phyloP scores from a whole-genome alignment of 768 basidiomycete genomes.

The Pulveroboletus sp. region DNA sequence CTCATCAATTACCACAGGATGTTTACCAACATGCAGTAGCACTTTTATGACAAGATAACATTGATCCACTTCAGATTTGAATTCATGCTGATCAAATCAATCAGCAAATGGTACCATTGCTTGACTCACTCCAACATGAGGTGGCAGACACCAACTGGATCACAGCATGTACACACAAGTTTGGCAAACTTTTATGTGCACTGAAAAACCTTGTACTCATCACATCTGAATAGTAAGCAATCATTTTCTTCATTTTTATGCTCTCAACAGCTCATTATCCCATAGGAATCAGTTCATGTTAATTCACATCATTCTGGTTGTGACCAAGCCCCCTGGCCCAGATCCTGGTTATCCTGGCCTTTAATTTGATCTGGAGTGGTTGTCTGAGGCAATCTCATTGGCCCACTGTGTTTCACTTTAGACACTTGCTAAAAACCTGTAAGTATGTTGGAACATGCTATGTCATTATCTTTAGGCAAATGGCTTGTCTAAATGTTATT shows the following conservation, averaged over 20 bases:
- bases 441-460: constrained; percentile 15
- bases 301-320: not conserved
- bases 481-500: constrained; percentile 8
- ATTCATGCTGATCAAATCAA: constrained; percentile 16
- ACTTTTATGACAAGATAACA: constrained; percentile 10
- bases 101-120: constrained; percentile 5
- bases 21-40: constrained; percentile 4
- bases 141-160: not conserved
- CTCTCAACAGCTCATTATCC: not conserved
- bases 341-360: not conserved
- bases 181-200: not conserved
- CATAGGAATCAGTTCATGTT: not conserved
- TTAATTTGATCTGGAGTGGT: not conserved
- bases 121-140: constrained; percentile 11
- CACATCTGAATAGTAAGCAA: not conserved
- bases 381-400: not conserved
- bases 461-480: constrained; percentile 5
- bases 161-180: not conserved
- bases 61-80: constrained; percentile 8
- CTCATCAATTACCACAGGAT: constrained; percentile 7
- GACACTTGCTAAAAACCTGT: constrained; percentile 3
- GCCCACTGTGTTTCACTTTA: not conserved
- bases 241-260: not conserved
- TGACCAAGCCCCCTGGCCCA: not conserved
- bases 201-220: not conserved